Evolutionary conservation across 1,284 basidiomycete species (phyloP).

Genomic region (Wallemia mellicola): DNA sequence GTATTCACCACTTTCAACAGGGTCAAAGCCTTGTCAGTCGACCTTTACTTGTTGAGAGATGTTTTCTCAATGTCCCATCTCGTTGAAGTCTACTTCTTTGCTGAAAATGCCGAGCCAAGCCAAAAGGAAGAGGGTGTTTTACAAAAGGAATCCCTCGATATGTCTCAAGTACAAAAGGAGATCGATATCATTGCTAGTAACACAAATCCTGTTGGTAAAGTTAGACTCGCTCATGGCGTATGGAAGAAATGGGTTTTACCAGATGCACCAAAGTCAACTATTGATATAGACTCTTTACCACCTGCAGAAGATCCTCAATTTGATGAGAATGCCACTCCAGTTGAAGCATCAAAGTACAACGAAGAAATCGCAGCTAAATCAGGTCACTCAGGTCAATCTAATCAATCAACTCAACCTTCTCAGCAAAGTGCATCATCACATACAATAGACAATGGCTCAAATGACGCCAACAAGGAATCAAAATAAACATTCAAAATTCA

Average conservation of each 20-base stretch:
- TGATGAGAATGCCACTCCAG: neutral
- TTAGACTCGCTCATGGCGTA: constrained; percentile 26
- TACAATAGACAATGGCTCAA: neutral
- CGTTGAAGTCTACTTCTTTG: constrained; percentile 36
- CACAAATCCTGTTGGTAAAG: constrained; percentile 16
- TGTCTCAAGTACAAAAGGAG: neutral
- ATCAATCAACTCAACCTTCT: neutral
- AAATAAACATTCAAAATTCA: neutral
- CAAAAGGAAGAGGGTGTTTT: constrained; percentile 1
- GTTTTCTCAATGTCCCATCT: constrained; percentile 34
- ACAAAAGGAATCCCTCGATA: neutral
- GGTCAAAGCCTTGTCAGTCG: constrained; percentile 34
- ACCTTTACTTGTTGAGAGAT: constrained; percentile 34
- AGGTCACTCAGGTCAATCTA: neutral
- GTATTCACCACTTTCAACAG: constrained; percentile 65
- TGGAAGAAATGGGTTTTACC: constrained; percentile 47
- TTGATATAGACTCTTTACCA: constrained; percentile 3
- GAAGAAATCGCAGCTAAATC: neutral
- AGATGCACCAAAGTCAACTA: constrained; percentile 20
- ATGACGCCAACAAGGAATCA: neutral
- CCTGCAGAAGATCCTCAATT: neutral
- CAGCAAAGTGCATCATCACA: neutral
- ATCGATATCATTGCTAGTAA: neutral
- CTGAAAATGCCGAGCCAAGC: constrained; percentile 7
- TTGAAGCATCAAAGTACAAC: neutral